Conservation (phyloP, 768 basidiomycete species). For the Boletus fagicola region DNA sequence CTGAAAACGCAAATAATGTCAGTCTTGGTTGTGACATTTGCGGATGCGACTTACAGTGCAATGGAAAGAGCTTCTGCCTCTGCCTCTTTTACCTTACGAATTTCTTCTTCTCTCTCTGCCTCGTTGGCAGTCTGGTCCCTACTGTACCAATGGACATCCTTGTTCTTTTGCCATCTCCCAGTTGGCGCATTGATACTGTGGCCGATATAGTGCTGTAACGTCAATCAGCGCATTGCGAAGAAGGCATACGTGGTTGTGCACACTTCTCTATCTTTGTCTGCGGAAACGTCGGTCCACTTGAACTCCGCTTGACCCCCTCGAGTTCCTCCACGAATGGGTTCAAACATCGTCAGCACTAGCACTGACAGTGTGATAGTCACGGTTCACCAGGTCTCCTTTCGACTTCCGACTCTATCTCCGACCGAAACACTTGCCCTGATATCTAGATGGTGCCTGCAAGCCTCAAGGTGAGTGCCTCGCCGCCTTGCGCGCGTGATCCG, state of each 20-base stretch:
- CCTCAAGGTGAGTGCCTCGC: not conserved
- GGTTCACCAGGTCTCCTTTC: constrained; percentile 4
- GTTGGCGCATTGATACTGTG: constrained; percentile 94
- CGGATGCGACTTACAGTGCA: constrained; percentile 58
- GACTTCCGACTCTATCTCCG: constrained; percentile 21
- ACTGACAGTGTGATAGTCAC: not conserved
- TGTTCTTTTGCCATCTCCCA: constrained; percentile 96
- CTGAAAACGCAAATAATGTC: constrained; percentile 39
- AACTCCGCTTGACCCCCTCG: constrained; percentile 90
- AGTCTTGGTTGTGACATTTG: not conserved
- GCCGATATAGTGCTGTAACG: constrained; percentile 82
- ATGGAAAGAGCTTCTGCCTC: constrained; percentile 86
- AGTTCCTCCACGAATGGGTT: constrained; percentile 85
- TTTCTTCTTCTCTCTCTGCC: constrained; percentile 64
- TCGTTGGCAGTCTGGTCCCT: constrained; percentile 52
- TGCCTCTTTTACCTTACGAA: constrained; percentile 76
- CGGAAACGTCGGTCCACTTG: constrained; percentile 88
- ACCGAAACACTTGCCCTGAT: constrained; percentile 5
- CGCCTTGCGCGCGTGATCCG: constrained; percentile 17
- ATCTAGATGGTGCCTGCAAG: constrained; percentile 13
- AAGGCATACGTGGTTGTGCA: constrained; percentile 8
- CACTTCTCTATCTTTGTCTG: constrained; percentile 92
- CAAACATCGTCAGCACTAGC: constrained; percentile 49
- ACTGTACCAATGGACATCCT: constrained; percentile 94
- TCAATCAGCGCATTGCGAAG: not conserved